These are phyloP conservation scores for Cardamine chenopodiifolia DNA, from an alignment of 345 rosid genomes.

Conservation along the genomic window DNA sequence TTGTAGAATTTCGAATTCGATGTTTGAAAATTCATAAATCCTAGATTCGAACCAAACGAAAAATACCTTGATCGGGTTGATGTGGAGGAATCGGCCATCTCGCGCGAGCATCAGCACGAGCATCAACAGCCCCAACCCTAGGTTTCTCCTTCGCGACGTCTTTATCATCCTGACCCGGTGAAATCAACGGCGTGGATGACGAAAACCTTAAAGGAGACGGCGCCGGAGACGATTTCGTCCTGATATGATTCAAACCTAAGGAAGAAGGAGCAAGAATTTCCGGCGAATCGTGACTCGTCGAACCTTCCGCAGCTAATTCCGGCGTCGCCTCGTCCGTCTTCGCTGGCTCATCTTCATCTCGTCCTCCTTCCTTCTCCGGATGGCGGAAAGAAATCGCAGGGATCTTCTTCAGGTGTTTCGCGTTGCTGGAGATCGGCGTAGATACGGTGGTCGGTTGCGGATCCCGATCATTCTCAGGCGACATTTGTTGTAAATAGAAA, in stretches of 20 bases:
- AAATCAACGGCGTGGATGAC: not conserved
- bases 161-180: slow-evolving; percentile 41
- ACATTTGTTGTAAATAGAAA: slow-evolving; percentile 7
- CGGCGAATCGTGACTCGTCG: slow-evolving; percentile 38
- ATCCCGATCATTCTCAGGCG: slow-evolving; percentile 37
- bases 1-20: not conserved
- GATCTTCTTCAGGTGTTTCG: slow-evolving; percentile 64
- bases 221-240: slow-evolving; percentile 60
- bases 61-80: slow-evolving; percentile 46
- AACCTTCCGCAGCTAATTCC: slow-evolving; percentile 5
- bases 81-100: slow-evolving; percentile 45
- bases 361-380: slow-evolving; percentile 18
- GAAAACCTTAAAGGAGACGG: slow-evolving; percentile 61
- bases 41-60: not conserved
- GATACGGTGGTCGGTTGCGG: slow-evolving; percentile 22
- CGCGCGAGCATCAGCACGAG: slow-evolving; percentile 39
- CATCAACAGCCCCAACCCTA: slow-evolving; percentile 20
- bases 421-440: slow-evolving; percentile 35
- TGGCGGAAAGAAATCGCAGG: slow-evolving; percentile 59
- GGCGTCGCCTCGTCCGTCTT: slow-evolving; percentile 16
- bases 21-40: slow-evolving; percentile 7
- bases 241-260: slow-evolving; percentile 75
- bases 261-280: slow-evolving; percentile 62
- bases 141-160: slow-evolving; percentile 28
- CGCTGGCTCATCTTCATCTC: slow-evolving; percentile 16